A percentile compares a stretch with the other conserved stretches of the same genome.
Conservation (phyloP, 108 stramenopile genomes). For the Skeletonema grethae region DNA sequence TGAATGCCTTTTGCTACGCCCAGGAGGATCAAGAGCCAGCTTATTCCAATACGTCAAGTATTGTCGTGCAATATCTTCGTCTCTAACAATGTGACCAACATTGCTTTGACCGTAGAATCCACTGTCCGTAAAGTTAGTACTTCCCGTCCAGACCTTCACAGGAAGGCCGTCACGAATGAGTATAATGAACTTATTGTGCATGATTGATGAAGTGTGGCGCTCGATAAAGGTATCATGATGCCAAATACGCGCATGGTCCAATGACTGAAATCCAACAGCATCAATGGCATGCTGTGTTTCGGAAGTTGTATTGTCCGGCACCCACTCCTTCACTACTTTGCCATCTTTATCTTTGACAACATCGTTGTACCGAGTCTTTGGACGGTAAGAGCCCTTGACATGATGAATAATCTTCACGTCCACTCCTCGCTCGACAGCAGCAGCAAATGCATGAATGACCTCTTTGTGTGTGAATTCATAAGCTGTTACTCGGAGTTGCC, state of each 20-base stretch:
- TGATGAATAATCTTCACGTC: conserved; percentile 43
- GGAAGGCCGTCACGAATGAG: conserved; percentile 23
- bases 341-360: conserved; percentile 34
- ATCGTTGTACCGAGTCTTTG: conserved; percentile 16
- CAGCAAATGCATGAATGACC: conserved; percentile 34
- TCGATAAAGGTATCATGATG: conserved; percentile 46
- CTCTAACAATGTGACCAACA: conserved; percentile 42
- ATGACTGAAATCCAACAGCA: conserved; percentile 29
- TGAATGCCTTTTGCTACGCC: conserved; percentile 13
- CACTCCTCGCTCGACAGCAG: conserved; percentile 39
- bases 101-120: conserved; percentile 36
- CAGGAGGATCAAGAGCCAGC: conserved; percentile 30
- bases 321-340: conserved; percentile 35
- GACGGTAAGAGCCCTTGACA: conserved; percentile 26
- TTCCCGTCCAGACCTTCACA: conserved; percentile 33
- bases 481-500: conserved; percentile 28
- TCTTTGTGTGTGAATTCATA: conserved; percentile 49
- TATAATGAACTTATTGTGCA: conserved; percentile 53
- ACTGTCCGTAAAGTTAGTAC: conserved; percentile 40
- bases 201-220: conserved; percentile 39
- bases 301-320: conserved; percentile 31
- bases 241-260: conserved; percentile 32
- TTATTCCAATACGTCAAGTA: conserved; percentile 37
- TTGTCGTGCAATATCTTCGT: conserved; percentile 20
- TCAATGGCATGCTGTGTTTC: conserved; percentile 28